phyloP scores from a whole-genome alignment of 441 rosid genomes.

The Bocquillonia castaneifolia region DNA sequence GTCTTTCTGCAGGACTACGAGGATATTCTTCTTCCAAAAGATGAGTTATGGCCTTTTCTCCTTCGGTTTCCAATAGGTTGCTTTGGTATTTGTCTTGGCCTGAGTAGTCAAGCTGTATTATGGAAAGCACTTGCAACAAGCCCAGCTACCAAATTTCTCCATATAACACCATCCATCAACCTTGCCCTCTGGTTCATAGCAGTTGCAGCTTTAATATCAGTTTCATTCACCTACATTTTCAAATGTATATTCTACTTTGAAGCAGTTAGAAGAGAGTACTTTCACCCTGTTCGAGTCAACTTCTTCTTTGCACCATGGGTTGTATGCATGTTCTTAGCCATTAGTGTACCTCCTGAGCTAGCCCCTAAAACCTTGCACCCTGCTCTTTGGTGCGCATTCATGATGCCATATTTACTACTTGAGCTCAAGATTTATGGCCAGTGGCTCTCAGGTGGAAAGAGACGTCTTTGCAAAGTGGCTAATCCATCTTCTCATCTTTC shows the following conservation, averaged over 20 bases:
- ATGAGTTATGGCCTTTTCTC: conserved; percentile 84
- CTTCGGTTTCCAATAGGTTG: conserved; percentile 82
- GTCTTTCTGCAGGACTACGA: conserved; percentile 59
- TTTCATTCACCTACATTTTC: conserved; percentile 61
- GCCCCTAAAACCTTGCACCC: conserved; percentile 53
- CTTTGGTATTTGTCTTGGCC: conserved; percentile 82
- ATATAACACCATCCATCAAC: conserved; percentile 55
- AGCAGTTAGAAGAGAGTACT: conserved; percentile 80
- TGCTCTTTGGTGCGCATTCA: conserved; percentile 62
- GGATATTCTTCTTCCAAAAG: conserved; percentile 85
- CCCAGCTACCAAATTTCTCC: conserved; percentile 67
- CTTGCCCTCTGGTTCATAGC: conserved; percentile 63
- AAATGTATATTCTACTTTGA: conserved; percentile 84
- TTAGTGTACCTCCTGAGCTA: conserved; percentile 51
- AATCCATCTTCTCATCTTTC: conserved; percentile 89
- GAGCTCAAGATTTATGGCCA: conserved; percentile 92
- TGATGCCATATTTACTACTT: conserved; percentile 70
- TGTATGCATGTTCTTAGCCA: conserved; percentile 82
- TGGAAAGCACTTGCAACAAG: conserved; percentile 74
- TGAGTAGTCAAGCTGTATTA: conserved; percentile 84
- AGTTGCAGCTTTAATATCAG: conserved; percentile 45
- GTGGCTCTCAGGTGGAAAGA: conserved; percentile 83
- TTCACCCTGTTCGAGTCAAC: conserved; percentile 77
- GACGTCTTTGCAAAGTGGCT: conserved; percentile 93
- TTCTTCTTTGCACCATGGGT: conserved; percentile 97